A percentile compares a stretch with the other conserved stretches of the same genome.
Evolutionary conservation across 805 yeast genomes (phyloP).

Genomic region (Cyberlindnera amylophila): DNA sequence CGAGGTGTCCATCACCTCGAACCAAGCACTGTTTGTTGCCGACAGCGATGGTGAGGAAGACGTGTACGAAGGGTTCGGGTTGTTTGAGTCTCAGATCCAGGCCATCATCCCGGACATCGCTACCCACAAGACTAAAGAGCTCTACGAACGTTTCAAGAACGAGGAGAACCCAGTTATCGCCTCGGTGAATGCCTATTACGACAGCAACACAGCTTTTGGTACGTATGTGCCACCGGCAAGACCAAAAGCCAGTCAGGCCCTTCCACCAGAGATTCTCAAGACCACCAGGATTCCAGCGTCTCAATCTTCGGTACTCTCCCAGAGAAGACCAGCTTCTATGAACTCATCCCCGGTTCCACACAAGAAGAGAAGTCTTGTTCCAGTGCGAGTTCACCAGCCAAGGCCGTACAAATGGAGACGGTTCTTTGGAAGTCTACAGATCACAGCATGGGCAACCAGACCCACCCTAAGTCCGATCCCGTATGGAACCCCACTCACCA

Average conservation of each 20-base stretch:
- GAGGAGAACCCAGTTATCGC: slow-evolving; percentile 29
- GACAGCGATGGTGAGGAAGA: slow-evolving; percentile 18
- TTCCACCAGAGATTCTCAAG: no score
- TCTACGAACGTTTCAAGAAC: slow-evolving; percentile 29
- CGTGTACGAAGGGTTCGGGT: slow-evolving; percentile 19
- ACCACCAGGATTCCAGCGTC: no score
- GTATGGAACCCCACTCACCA: slow-evolving; percentile 40
- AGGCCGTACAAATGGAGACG: slow-evolving; percentile 34
- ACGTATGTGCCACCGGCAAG: slow-evolving; percentile 1
- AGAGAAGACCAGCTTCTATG: neutral
- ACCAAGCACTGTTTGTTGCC: slow-evolving; percentile 13
- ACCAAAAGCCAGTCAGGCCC: neutral
- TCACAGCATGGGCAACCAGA: slow-evolving; percentile 70
- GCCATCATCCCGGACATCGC: slow-evolving; percentile 35
- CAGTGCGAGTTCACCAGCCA: no score
- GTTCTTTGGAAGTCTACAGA: slow-evolving; percentile 57
- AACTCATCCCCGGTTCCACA: neutral
- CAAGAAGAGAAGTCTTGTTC: neutral
- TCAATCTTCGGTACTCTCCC: neutral
- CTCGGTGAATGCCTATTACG: slow-evolving; percentile 34
- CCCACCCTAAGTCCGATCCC: slow-evolving; percentile 48
- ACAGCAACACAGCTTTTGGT: slow-evolving; percentile 5
- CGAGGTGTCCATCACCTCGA: neutral
- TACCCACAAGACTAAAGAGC: slow-evolving; percentile 15
- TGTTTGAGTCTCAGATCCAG: slow-evolving; percentile 31